Percentiles rank a stretch among this genome's conserved stretches.
phyloP scores from a whole-genome alignment of 148 eudicot species.

The Cornus kousa region DNA sequence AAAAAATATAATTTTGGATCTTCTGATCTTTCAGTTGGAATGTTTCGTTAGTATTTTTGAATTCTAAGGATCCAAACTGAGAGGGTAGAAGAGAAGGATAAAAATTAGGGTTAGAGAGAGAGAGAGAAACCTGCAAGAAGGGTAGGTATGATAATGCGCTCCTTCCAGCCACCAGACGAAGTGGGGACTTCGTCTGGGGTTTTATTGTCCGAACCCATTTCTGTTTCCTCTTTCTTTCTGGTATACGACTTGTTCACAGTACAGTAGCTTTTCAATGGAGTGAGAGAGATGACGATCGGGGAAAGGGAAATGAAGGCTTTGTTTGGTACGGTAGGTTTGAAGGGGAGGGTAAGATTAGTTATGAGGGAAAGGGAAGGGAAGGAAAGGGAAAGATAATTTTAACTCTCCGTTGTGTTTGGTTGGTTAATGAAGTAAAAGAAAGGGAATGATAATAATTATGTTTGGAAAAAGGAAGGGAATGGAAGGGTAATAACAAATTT shows the following conservation, averaged over 20 bases:
- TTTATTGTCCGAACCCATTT: conserved; percentile 22
- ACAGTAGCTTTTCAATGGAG: background rate
- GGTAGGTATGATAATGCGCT: conserved; percentile 62
- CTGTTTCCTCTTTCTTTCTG: background rate
- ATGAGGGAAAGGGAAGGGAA: too few species aligned
- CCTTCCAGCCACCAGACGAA: conserved; percentile 43
- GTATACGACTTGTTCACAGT: background rate
- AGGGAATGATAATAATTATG: too few species aligned
- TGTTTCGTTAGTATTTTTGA: background rate
- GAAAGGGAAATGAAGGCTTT: background rate
- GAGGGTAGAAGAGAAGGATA: too few species aligned
- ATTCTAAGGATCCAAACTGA: background rate
- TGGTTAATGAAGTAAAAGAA: too few species aligned
- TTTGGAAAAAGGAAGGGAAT: too few species aligned
- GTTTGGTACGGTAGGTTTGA: too few species aligned
- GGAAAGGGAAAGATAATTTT: too few species aligned
- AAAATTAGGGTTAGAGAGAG: conserved; percentile 7
- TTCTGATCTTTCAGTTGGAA: background rate
- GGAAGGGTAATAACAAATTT: too few species aligned
- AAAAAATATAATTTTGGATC: background rate
- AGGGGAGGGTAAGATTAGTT: too few species aligned
- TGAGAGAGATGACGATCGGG: background rate
- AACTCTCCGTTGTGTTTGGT: too few species aligned
- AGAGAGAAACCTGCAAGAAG: conserved; percentile 54
- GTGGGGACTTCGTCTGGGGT: conserved; percentile 7